Evolutionary conservation across 805 yeast genomes (phyloP).

Genomic region (Ascoidea asiatica): DNA sequence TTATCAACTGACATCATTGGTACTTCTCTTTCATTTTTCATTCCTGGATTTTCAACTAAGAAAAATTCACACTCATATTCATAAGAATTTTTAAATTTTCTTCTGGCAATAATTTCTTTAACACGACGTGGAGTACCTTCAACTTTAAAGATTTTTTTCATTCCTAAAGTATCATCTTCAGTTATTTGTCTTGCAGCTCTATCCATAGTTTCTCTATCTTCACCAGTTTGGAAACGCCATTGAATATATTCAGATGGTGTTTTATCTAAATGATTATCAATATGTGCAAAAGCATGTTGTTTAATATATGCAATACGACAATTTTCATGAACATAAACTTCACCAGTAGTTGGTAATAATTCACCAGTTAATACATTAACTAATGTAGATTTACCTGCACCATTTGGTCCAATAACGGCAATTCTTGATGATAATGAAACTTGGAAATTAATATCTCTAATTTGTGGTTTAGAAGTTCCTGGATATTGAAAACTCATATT

Average conservation of each 20-base stretch:
- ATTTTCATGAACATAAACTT: slow-evolving; percentile 98
- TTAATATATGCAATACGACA: slow-evolving; percentile 99
- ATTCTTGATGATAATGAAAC: slow-evolving; percentile 98
- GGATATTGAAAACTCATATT: slow-evolving; percentile 99
- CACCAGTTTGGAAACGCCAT: slow-evolving; percentile 99
- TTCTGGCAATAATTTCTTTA: slow-evolving; percentile 85
- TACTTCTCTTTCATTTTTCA: slow-evolving; percentile 99
- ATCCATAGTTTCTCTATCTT: slow-evolving; percentile 99
- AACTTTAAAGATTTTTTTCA: slow-evolving; percentile 98
- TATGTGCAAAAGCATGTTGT: slow-evolving; percentile 99
- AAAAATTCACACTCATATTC: slow-evolving; percentile 98
- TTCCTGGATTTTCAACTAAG: slow-evolving; percentile 97
- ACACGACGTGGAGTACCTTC: slow-evolving; percentile 99
- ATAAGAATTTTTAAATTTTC: slow-evolving; percentile 99
- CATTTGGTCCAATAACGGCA: slow-evolving; percentile 99
- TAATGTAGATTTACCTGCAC: slow-evolving; percentile 99
- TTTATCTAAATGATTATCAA: slow-evolving; percentile 96
- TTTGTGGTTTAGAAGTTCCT: slow-evolving; percentile 96
- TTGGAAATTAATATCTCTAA: slow-evolving; percentile 87
- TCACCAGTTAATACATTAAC: slow-evolving; percentile 99
- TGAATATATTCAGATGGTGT: slow-evolving; percentile 99
- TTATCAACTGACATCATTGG: slow-evolving; percentile 99
- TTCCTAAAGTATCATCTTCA: slow-evolving; percentile 93
- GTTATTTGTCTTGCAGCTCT: slow-evolving; percentile 98
- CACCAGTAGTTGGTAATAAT: slow-evolving; percentile 95